Evolutionary conservation across 2,329 filamentous ascomycete genomes (phyloP).

Genomic region (Fusarium continuum): DNA sequence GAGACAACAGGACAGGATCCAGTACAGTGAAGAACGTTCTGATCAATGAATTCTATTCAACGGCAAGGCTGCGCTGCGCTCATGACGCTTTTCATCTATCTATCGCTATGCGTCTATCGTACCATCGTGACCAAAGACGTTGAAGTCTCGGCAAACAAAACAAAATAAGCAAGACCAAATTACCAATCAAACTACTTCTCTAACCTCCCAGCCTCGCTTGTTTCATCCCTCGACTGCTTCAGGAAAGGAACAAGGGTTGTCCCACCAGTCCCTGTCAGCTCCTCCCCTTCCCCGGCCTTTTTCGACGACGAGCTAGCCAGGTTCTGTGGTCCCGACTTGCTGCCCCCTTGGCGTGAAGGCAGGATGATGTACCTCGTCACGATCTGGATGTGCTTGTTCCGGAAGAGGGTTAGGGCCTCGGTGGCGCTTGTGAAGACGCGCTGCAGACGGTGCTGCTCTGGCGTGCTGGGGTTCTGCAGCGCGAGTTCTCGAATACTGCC

Average conservation of each 20-base stretch:
- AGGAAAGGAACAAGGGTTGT: constrained; percentile 89
- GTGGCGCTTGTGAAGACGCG: constrained; percentile 75
- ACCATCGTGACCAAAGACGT: background rate
- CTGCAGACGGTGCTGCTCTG: constrained; percentile 56
- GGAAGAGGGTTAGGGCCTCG: constrained; percentile 76
- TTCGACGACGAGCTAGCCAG: constrained; percentile 56
- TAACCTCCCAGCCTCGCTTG: constrained; percentile 54
- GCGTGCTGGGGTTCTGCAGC: constrained; percentile 60
- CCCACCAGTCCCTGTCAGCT: constrained; percentile 85
- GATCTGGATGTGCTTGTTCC: constrained; percentile 89
- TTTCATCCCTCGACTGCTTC: constrained; percentile 89
- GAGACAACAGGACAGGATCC: no score
- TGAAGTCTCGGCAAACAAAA: background rate
- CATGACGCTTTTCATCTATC: background rate
- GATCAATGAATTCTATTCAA: background rate
- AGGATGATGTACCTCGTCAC: constrained; percentile 91
- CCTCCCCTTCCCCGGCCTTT: constrained; percentile 47
- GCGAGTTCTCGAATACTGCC: constrained; percentile 80
- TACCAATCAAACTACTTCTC: constrained; percentile 15
- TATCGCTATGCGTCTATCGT: constrained; percentile 19
- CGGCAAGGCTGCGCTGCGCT: background rate
- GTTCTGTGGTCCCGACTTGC: constrained; percentile 48
- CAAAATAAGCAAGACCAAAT: no score
- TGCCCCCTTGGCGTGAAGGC: constrained; percentile 63
- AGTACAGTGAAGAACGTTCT: background rate